A percentile compares a stretch with the other conserved stretches of the same genome.
Evolutionary conservation across 2,329 filamentous ascomycete genomes (phyloP).

Genomic region (Aspergillus aculeatus): DNA sequence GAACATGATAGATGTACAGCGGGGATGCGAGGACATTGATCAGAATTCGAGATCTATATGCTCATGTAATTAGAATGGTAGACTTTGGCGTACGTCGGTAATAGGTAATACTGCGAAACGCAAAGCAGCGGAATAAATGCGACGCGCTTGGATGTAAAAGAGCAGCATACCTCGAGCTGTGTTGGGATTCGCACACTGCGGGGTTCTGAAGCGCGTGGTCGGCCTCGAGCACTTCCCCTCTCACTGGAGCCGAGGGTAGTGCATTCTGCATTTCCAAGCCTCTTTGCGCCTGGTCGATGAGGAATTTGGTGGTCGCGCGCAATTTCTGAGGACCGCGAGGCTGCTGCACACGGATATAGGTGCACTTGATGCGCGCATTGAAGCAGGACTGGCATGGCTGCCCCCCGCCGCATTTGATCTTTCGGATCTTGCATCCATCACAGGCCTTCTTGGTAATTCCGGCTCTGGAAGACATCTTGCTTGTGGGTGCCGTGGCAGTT

Average conservation of each 20-base stretch:
- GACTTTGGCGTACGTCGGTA: no score
- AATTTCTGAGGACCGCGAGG: constrained; percentile 50
- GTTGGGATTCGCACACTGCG: background rate
- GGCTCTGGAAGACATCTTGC: constrained; percentile 15
- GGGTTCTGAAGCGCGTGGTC: background rate
- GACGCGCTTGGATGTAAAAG: background rate
- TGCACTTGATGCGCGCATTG: constrained; percentile 49
- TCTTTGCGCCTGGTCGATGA: constrained; percentile 24
- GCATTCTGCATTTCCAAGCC: background rate
- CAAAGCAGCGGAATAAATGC: no score
- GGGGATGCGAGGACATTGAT: constrained; percentile 28
- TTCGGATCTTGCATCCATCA: constrained; percentile 55
- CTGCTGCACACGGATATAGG: constrained; percentile 49
- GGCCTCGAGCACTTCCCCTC: background rate
- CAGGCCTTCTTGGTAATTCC: constrained; percentile 44
- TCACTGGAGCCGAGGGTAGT: background rate
- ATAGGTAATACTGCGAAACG: no score
- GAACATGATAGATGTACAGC: constrained; percentile 50
- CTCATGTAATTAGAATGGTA: background rate
- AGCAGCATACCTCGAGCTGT: background rate
- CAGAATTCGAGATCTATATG: constrained; percentile 15
- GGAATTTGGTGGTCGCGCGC: constrained; percentile 21
- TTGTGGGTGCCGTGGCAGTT: background rate
- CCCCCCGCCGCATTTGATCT: constrained; percentile 52
- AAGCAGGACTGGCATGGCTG: constrained; percentile 50